Evolutionary conservation across 345 rosid species (phyloP).

Genomic region (Syzygium aqueum): DNA sequence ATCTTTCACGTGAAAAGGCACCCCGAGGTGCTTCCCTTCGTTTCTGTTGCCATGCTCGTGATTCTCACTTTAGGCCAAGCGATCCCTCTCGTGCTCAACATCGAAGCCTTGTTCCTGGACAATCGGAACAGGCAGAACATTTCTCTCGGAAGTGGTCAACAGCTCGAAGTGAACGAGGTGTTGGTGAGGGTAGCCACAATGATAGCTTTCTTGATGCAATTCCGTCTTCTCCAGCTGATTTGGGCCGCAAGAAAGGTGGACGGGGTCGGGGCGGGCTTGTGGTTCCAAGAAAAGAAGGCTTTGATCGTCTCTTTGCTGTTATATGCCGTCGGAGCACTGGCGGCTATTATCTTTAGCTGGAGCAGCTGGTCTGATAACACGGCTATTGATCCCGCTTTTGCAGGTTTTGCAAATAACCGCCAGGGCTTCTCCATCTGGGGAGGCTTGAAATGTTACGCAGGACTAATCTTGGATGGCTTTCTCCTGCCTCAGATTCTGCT

Average conservation of each 20-base stretch:
- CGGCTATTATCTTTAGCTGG: constrained; percentile 8
- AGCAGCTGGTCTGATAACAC: background rate
- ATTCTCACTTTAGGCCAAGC: constrained; percentile 34
- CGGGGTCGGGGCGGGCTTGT: constrained; percentile 10
- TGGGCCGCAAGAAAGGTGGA: constrained; percentile 20
- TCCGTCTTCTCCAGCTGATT: constrained; percentile 33
- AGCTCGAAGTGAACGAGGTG: constrained; percentile 34
- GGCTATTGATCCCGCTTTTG: background rate
- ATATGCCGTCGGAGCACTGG: constrained; percentile 27
- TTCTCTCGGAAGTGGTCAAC: constrained; percentile 19
- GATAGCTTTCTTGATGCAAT: constrained; percentile 34
- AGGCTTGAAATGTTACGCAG: constrained; percentile 27
- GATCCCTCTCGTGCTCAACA: constrained; percentile 29
- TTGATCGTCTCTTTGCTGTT: constrained; percentile 15
- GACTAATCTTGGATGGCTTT: constrained; percentile 38
- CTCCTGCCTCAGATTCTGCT: constrained; percentile 42
- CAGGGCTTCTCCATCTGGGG: constrained; percentile 7
- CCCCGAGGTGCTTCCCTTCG: constrained; percentile 23
- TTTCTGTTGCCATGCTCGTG: constrained; percentile 39
- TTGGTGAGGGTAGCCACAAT: constrained; percentile 32
- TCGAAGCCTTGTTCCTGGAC: constrained; percentile 22
- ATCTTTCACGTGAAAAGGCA: constrained; percentile 27
- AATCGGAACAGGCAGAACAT: background rate
- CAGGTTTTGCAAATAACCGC: background rate
- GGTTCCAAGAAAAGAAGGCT: constrained; percentile 37